Base-by-base conservation (phyloP, 306 rosid genomes). In the Cucurbita argyrosperma region DNA sequence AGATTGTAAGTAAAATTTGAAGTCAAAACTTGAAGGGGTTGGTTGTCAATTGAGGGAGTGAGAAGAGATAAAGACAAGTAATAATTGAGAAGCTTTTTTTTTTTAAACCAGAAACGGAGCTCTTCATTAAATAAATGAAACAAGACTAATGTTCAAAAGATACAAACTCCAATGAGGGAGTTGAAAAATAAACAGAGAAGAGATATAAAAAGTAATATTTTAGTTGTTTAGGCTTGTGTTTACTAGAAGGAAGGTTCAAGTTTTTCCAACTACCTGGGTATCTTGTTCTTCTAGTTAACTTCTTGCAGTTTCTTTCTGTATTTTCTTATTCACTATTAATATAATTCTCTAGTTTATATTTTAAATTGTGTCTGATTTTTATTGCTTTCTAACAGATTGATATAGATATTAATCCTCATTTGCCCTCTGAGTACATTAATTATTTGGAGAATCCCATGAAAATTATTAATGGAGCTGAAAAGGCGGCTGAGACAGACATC, bases 381-480 rank as follows among this genome's bases (percentile, higher is more conserved):
- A 71, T 72, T 51, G 45, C 67, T 56, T 63, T 57, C 82, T 55
- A 67, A 21, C 87, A 93, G 98, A 87, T 90, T 73, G 96, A 90
- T 76, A 52, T 90, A 64, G 79, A 87, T 74, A 80, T 90, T 84
- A 90, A 86, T 74, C 92, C 90, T 74, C 97, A 83, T 78, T 91
- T 90, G 75, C 88, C 97, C 43, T 89, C 98, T 9, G 96, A 90
- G 68, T 94, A 90, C 84, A 89, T 94, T 79, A 90, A 90, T 82
- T 75, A 86, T 85, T 82, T 94, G 83, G 95, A 94, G 80, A 94
- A 94, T 76, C 98, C 97, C 54, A 79, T 94, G 92, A 87, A 87
- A 83, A 88, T 94, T 66, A 80, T 94, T 69, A 86, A 83, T 76
- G 97, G 83, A 74, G 98, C 94, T 30, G 96, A 94, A 84, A 82